These are phyloP conservation scores for Penicillium aurantiogriseum DNA, from an alignment of 2,329 filamentous ascomycete genomes.

Conservation along the genomic window DNA sequence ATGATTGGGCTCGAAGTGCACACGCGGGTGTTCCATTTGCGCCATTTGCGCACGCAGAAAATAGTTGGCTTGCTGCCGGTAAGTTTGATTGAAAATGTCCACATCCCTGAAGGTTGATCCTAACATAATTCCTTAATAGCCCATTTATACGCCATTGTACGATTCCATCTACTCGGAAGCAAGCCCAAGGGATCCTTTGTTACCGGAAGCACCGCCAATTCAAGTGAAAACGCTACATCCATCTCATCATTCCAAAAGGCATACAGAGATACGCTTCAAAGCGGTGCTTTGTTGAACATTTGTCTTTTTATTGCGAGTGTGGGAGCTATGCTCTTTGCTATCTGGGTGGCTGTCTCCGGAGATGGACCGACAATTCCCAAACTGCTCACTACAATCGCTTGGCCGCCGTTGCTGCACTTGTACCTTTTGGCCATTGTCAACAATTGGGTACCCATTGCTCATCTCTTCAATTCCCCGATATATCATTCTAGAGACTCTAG, in stretches of 20 bases:
- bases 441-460: slow-evolving; percentile 23
- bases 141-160: slow-evolving; percentile 22
- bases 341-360: background rate
- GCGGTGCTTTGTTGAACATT: slow-evolving; percentile 20
- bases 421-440: slow-evolving; percentile 17
- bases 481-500: background rate
- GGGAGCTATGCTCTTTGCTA: slow-evolving; percentile 3
- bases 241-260: slow-evolving; percentile 7
- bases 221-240: slow-evolving; percentile 19
- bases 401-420: slow-evolving; percentile 26
- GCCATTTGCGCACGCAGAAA: slow-evolving; percentile 29
- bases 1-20: slow-evolving; percentile 22
- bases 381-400: slow-evolving; percentile 20
- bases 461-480: slow-evolving; percentile 21
- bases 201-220: slow-evolving; percentile 30
- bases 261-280: slow-evolving; percentile 17
- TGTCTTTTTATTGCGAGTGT: slow-evolving; percentile 13
- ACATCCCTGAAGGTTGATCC: background rate
- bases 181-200: slow-evolving; percentile 33
- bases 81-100: slow-evolving; percentile 3
- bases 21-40: slow-evolving; percentile 22
- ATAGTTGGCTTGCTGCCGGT: slow-evolving; percentile 31
- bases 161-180: slow-evolving; percentile 25
- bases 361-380: background rate
- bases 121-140: slow-evolving; percentile 10